Evolutionary conservation across 164 flowering plant genomes (phyloP), one percentile per base, ranked within the genome.

Genomic region (Malania oleifera): DNA sequence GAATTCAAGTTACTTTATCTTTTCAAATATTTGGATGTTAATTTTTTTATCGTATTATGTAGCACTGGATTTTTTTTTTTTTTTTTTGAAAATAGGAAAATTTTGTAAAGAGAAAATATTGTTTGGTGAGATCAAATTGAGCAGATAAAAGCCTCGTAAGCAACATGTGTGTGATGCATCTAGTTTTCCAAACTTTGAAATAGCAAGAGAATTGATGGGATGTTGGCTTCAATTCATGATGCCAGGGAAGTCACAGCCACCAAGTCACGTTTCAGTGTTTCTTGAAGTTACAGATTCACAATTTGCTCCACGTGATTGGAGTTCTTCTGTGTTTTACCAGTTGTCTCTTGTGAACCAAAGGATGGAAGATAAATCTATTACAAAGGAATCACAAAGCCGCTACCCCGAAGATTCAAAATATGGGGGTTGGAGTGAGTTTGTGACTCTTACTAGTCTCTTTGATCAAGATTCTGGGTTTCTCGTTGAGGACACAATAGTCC

Each of bases 161-260:
- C n/a, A n/a, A n/a, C n/a, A n/a, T n/a, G n/a, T n/a, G n/a, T n/a
- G n/a, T n/a, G n/a, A n/a, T n/a, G n/a, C n/a, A n/a, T n/a, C n/a
- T n/a, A n/a, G n/a, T n/a, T n/a, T n/a, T n/a, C n/a, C n/a, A n/a
- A n/a, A n/a, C n/a, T n/a, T n/a, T n/a, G n/a, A n/a, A n/a, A n/a
- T n/a, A n/a, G n/a, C n/a, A n/a, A n/a, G n/a, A n/a, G n/a, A n/a
- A n/a, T n/a, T n/a, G 29, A 48, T 18, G 51, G 29, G 20, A 24
- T 31, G 9, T 4, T 47, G 27, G 57, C 27, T 35, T 27, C 38
- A 43, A 12, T 77, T 79, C 66, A 61, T 81, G 83, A 78, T 74
- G 74, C 59, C 97, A 93, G 97, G 99, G 85, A 97, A 90, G 96
- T 93, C 99, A 67, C 97, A 93, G 67, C 97, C 97, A 70, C 99